Evolutionary conservation across 805 yeast species (phyloP), one percentile per base, ranked within the genome.

Genomic region (Yarrowia deformans): DNA sequence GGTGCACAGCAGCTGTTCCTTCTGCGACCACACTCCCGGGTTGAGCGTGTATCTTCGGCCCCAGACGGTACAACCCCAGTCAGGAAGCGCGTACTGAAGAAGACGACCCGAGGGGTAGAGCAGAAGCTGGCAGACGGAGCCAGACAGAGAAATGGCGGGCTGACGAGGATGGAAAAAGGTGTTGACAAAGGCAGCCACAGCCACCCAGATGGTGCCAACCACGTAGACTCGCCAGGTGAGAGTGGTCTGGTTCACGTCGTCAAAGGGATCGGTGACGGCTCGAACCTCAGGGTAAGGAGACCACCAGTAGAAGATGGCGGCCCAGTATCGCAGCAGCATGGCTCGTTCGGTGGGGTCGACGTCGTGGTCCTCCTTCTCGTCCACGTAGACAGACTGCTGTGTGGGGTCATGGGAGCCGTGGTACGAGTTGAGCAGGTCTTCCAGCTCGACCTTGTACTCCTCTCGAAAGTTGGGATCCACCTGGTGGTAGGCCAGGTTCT

Each of bases 251-350:
- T 71, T 63, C 1, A 83, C 82, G 69, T 84, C 86, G 72, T 85
- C 88, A 54, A 72, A 77, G 1, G 85, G 82, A 49, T 82, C 84
- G 8, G 84, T 81, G 29, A 88, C 84, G 35, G 90, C 84, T 76
- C 91, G 82, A 23, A 88, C 90, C 76, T 88, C 91, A 0, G 89
- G 86, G 74, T 87, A 88, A 10, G 90, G 90, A 23, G 87, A 84
- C 67, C 67, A 60, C 50, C 54, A 46, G 37, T 60, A 13, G 43
- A 45, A 60, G 43, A 60, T 32, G 48, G 48, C 29, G 39, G 63
- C 63, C 63, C 63, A 56, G 63, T 40, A 56, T 42, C 63, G 19
- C 39, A 56, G 48, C 5, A 40, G 37, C 63, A 56, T 56, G 48
- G 48, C 37, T 12, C 63, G 48, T 29, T 56, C 63, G 23, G 14